These are phyloP conservation scores for Zizania latifolia DNA, from an alignment of 176 grass and related monocot genomes.

Conservation along the genomic window DNA sequence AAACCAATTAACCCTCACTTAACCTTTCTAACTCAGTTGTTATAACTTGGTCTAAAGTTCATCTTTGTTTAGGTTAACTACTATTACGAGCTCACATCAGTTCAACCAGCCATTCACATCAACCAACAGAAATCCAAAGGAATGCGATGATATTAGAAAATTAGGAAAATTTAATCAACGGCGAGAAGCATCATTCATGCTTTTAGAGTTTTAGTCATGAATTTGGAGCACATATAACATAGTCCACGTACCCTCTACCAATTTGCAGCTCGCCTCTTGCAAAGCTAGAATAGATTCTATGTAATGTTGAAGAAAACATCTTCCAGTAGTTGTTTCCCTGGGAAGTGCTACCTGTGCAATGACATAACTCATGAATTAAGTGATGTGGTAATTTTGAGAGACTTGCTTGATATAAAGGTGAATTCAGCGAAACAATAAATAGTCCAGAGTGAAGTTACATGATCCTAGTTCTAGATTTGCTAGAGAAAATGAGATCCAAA, in stretches of 20 bases:
- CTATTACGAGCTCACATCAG: not conserved
- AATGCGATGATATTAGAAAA: not conserved
- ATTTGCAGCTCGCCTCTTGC: slow-evolving; percentile 73
- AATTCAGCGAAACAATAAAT: not conserved
- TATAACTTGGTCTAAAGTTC: not conserved
- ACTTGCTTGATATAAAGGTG: not conserved
- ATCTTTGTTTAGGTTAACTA: not conserved
- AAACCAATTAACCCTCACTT: not conserved
- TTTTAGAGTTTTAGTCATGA: not conserved
- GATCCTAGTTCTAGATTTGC: not conserved
- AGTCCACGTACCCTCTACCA: slow-evolving; percentile 46
- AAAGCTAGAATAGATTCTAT: slow-evolving; percentile 87
- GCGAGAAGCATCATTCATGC: not conserved
- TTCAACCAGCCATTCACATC: not conserved
- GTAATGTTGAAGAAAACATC: slow-evolving; percentile 92
- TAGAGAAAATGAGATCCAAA: not conserved
- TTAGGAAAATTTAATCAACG: slow-evolving; percentile 9
- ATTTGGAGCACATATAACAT: not conserved
- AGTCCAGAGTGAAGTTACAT: not conserved
- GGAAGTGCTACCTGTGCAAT: slow-evolving; percentile 81
- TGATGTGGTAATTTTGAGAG: not conserved
- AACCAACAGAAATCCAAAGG: not conserved
- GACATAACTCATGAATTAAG: slow-evolving; percentile 19
- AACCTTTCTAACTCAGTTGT: not conserved
- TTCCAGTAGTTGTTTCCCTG: slow-evolving; percentile 71